Base-by-base conservation (phyloP, 805 yeast genomes). In the Candida dendrica region DNA sequence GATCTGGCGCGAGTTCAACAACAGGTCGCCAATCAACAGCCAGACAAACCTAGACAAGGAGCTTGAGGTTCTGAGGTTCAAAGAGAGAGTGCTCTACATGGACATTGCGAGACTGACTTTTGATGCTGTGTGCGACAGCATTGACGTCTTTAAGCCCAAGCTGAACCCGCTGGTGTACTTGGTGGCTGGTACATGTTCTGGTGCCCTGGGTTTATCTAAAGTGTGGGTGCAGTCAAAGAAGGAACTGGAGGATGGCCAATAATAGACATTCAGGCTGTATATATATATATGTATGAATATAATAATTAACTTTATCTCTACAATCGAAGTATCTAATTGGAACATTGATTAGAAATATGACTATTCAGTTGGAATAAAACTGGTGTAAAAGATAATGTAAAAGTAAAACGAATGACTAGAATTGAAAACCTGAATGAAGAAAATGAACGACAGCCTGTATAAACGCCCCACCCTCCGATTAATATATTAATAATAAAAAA, bases 51-150 rank as follows among this genome's bases (percentile, higher is more conserved):
- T 52, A 6, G 44, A 56, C 3, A 31, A 45, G 2, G 66, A 67
- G 47, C 42, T 71, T 36, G 47, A 56, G 22, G 52, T 55, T 15
- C 41, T 70, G 34, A 56, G 64, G 35, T 56, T 61, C 27, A 65
- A 70, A 42, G 68, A 66, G 41, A 48, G 45, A 13, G 46, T 66
- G 14, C 56, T 68, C 2, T 47, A 64, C 26, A 46, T 74, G 14
- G 79, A 75, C 47, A 35, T 75, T 1, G 46, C 60, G 2, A 68
- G 72, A 48, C 52, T 72, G 11, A 18, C 60, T 1, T 74, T 71
- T 41, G 82, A 76, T 55, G 64, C 72, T 34, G 51, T 63, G 10
- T 76, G 72, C 42, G 77, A 73, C 52, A 53, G 75, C 1, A 64
- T 72, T 3, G 72, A 65, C 43, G 66, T 75, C 11, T 73, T 74